Base-by-base conservation (phyloP, 768 basidiomycete species). In the Tricholomella constricta region DNA sequence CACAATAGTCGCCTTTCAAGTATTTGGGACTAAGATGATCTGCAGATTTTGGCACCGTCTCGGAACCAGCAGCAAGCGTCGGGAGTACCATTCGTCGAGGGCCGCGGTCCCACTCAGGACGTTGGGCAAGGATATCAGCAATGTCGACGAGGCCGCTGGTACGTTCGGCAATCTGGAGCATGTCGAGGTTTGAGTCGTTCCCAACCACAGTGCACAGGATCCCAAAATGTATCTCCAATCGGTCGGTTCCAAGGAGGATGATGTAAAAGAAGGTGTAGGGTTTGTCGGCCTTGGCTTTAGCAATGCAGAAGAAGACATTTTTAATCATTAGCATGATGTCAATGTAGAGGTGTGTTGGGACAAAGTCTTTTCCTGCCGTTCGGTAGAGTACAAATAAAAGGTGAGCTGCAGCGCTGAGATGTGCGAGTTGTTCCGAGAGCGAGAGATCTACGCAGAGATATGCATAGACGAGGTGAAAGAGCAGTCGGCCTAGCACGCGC, bases 261-360 rank as follows among this genome's bases (percentile, higher is more conserved):
- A 76, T 32, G 45, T 53, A 74, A 46, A 76, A 73, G 44, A 61
- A 26, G 1, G 62, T 59, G 45, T 68, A 47, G 0, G 71, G 66
- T 48, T 64, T 44, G 40, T 74, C 63, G 7, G 67, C 51, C 37
- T 75, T 71, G 14, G 64, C 55, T 48, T 74, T 76, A 9, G 68
- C 71, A n/a, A 74, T 65, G 47, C 72, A 74, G 51, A 73, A 73
- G 41, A 53, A 70, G 0, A 54, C 63, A 48, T 74, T 75, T 58
- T 73, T 76, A 53, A 75, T 65, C 68, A 72, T 72, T 1, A 69
- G 46, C 59, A 65, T 61, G 38, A 73, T 51, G 51, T 76, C 69
- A 1, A 56, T n/a, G 50, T 63, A 75, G 0, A 69, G 62, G 6
- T 60, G 58, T 4, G 45, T 46, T 14, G 51, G 45, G 14, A 52